These are phyloP conservation scores for Phascolomyces articulosus DNA, from an alignment of 371 early-diverging fungal species.

Conservation along the genomic window DNA sequence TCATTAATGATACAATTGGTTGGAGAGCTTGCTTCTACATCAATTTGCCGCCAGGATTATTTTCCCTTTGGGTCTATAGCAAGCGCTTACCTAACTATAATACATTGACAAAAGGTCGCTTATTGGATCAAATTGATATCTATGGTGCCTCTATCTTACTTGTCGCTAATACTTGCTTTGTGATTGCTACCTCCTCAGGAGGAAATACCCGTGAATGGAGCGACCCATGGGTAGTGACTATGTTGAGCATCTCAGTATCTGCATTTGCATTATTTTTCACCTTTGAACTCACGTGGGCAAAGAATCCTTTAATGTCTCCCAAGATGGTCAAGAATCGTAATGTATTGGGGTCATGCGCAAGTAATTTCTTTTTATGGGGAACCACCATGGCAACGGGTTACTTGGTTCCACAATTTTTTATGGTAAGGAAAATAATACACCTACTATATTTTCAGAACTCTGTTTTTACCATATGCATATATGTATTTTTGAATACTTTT, in stretches of 20 bases:
- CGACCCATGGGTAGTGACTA: constrained; percentile 53
- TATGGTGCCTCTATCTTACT: constrained; percentile 57
- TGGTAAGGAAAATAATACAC: constrained; percentile 25
- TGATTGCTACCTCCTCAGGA: constrained; percentile 64
- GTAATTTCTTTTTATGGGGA: constrained; percentile 40
- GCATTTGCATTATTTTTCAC: constrained; percentile 52
- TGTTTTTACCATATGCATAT: too few species aligned
- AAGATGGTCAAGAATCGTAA: constrained; percentile 36
- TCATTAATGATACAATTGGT: constrained; percentile 55
- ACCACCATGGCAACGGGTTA: constrained; percentile 32
- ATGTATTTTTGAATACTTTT: too few species aligned
- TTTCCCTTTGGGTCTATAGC: constrained; percentile 36
- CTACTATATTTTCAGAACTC: too few species aligned
- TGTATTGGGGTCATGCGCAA: constrained; percentile 30
- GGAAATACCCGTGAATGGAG: constrained; percentile 64
- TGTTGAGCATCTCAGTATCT: constrained; percentile 44
- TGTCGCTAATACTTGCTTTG: constrained; percentile 36
- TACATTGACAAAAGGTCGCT: constrained; percentile 14
- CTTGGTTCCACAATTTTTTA: constrained; percentile 43
- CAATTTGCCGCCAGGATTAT: constrained; percentile 69
- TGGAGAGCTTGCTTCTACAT: constrained; percentile 79
- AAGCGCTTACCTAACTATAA: constrained; percentile 35
- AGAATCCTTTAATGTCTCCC: constrained; percentile 63
- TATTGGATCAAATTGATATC: constrained; percentile 51
- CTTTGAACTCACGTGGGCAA: constrained; percentile 61